These are phyloP conservation scores for Cyberlindnera suaveolens DNA, from an alignment of 805 yeast genomes.

Conservation along the genomic window DNA sequence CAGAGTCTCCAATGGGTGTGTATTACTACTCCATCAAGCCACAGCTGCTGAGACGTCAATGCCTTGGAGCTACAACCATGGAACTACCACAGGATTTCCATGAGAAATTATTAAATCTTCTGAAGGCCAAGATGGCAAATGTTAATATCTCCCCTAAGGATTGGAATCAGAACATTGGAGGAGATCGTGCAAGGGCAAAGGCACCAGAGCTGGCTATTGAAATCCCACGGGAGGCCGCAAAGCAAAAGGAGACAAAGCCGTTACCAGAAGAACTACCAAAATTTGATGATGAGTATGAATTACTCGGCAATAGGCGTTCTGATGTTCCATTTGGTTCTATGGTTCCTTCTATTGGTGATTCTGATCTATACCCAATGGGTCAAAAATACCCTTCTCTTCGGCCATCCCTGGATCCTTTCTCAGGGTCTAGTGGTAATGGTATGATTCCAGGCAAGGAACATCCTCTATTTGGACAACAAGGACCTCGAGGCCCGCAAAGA, in stretches of 20 bases:
- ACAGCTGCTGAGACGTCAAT: no score
- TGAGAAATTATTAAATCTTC: no score
- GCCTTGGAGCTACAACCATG: no score
- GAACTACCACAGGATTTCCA: no score
- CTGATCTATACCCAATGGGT: constrained; percentile 46
- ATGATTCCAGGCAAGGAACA: constrained; percentile 49
- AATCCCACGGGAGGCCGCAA: no score
- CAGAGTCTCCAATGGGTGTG: not conserved
- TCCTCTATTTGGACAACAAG: constrained; percentile 36
- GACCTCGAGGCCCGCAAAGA: constrained; percentile 3
- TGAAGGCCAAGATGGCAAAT: no score
- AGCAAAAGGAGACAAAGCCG: not conserved
- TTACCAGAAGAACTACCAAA: constrained; percentile 33
- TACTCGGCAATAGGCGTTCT: constrained; percentile 10
- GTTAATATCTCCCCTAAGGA: no score
- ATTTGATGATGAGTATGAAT: constrained; percentile 47
- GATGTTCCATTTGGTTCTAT: not conserved
- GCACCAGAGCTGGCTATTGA: no score
- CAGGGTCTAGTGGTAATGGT: constrained; percentile 28
- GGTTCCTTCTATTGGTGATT: constrained; percentile 38
- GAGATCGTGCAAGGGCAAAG: no score
- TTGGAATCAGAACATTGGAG: no score
- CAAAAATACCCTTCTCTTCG: constrained; percentile 35
- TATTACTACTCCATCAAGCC: no score
- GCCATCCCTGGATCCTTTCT: constrained; percentile 38